phyloP scores from a whole-genome alignment of 1,284 basidiomycete genomes.

The Austroboletus rostrupii region DNA sequence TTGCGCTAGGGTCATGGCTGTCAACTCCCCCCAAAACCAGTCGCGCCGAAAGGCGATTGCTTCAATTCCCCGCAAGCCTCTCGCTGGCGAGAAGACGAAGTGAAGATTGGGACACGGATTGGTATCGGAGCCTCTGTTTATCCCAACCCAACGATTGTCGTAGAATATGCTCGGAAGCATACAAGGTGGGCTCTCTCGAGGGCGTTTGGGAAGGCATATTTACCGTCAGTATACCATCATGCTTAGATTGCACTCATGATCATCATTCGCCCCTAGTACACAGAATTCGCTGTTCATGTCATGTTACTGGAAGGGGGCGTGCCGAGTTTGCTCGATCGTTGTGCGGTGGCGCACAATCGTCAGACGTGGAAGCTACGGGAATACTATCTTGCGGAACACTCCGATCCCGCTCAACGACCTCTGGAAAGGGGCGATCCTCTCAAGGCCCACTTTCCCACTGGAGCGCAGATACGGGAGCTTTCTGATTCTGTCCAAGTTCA shows the following conservation, averaged over 20 bases:
- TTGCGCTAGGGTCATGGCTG: conserved; percentile 49
- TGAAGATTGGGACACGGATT: conserved; percentile 56
- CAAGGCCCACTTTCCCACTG: conserved; percentile 25
- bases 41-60: conserved; percentile 34
- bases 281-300: conserved; percentile 67
- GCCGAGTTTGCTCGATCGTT: conserved; percentile 52
- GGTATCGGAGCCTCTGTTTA: conserved; percentile 50
- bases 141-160: conserved; percentile 29
- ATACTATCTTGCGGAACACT: conserved; percentile 49
- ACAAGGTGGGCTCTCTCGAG: conserved; percentile 61
- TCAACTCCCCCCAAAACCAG: conserved; percentile 28
- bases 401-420: conserved; percentile 4
- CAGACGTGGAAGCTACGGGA: conserved; percentile 77
- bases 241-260: not conserved
- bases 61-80: conserved; percentile 31
- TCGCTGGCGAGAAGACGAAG: conserved; percentile 24
- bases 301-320: conserved; percentile 58
- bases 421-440: conserved; percentile 36
- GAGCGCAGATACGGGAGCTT: conserved; percentile 18
- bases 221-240: conserved; percentile 42
- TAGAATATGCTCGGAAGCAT: conserved; percentile 39
- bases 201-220: conserved; percentile 77
- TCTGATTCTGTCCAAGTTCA: conserved; percentile 16
- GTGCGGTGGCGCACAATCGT: conserved; percentile 61
- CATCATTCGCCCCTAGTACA: conserved; percentile 48